These are phyloP conservation scores for Leishmania tarentolae DNA, from an alignment of 208 protist species.

Conservation along the genomic window DNA sequence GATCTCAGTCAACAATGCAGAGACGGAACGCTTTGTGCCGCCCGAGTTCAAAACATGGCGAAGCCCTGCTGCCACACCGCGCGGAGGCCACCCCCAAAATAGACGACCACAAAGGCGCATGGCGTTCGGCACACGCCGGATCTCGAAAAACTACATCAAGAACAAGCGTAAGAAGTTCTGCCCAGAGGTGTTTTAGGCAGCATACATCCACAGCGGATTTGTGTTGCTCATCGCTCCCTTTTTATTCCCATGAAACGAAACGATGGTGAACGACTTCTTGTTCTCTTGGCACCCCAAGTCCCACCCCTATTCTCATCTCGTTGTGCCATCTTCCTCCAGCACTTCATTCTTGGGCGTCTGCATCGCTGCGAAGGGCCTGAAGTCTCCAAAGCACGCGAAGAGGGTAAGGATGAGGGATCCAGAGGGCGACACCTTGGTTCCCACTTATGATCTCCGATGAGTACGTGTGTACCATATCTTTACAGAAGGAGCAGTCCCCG, in stretches of 20 bases:
- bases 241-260: no score
- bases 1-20: constrained; percentile 42
- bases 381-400: not conserved
- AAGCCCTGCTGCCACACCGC: constrained; percentile 45
- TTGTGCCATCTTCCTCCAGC: not conserved
- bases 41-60: constrained; percentile 80
- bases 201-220: not conserved
- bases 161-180: constrained; percentile 56
- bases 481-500: not conserved
- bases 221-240: no score
- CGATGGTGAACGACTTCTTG: not conserved
- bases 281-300: not conserved
- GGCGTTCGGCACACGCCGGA: constrained; percentile 73
- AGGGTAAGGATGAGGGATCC: not conserved
- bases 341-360: not conserved
- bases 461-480: not conserved
- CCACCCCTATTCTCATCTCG: not conserved
- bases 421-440: no score
- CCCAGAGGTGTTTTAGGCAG: constrained; percentile 21
- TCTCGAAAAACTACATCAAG: constrained; percentile 82
- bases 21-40: constrained; percentile 67
- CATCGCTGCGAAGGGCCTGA: not conserved
- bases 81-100: constrained; percentile 34
- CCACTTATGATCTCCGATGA: not conserved
- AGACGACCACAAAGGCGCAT: constrained; percentile 29